Conservation (phyloP, 768 basidiomycete genomes). For the Amanita jacksonii region DNA sequence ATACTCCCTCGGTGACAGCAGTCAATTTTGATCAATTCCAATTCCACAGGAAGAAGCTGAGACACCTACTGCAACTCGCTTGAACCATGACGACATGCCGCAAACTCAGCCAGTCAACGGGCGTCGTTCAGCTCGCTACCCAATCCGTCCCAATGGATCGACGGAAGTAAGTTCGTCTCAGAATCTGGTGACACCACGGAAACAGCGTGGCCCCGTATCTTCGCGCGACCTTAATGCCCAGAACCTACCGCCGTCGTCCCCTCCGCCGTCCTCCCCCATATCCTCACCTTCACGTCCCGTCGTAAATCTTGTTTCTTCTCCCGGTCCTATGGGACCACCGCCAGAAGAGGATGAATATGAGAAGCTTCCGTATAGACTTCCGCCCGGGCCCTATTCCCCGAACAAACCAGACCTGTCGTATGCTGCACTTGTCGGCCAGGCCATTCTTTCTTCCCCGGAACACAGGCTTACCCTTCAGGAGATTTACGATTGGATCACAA, state of each 20-base stretch:
- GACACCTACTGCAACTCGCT: slow-evolving; percentile 36
- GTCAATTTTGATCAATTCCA: slow-evolving; percentile 10
- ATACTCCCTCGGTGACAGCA: slow-evolving; percentile 11
- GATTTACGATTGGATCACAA: slow-evolving; percentile 94
- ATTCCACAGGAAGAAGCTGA: slow-evolving; percentile 20
- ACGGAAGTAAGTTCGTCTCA: slow-evolving; percentile 24
- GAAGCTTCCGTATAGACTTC: slow-evolving; percentile 64
- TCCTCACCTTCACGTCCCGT: slow-evolving; percentile 52
- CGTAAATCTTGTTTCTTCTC: slow-evolving; percentile 77
- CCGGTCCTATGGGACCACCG: slow-evolving; percentile 62
- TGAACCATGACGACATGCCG: slow-evolving; percentile 17
- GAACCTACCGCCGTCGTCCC: slow-evolving; percentile 50
- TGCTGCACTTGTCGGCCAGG: slow-evolving; percentile 93
- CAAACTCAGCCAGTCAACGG: slow-evolving; percentile 20
- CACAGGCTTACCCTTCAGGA: slow-evolving; percentile 88
- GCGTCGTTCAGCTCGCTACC: slow-evolving; percentile 29
- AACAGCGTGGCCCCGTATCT: slow-evolving; percentile 28
- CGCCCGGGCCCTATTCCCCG: slow-evolving; percentile 73
- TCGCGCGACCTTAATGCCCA: slow-evolving; percentile 29
- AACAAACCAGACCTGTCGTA: slow-evolving; percentile 85
- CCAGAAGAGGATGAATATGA: slow-evolving; percentile 60
- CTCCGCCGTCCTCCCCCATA: slow-evolving; percentile 44
- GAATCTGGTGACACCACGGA: slow-evolving; percentile 41
- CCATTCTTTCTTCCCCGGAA: slow-evolving; percentile 75
- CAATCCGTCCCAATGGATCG: slow-evolving; percentile 24